Conservation (phyloP, 2,329 filamentous ascomycete species). For the Penicillium freii region DNA sequence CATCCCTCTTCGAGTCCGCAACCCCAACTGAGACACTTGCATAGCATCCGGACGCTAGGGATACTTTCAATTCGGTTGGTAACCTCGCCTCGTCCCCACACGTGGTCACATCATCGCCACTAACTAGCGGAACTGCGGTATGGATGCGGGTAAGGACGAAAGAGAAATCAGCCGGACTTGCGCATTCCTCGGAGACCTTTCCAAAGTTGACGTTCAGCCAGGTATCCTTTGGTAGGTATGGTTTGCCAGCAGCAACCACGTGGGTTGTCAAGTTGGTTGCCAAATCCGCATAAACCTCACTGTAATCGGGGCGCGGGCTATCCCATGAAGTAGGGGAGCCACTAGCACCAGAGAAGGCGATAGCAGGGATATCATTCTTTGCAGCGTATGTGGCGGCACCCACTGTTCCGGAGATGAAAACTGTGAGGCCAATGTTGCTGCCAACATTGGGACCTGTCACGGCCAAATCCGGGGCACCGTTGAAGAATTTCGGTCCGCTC, state of each 20-base stretch:
- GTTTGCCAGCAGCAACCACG: conserved; percentile 56
- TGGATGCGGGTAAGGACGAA: conserved; percentile 65
- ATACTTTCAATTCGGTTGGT: conserved; percentile 59
- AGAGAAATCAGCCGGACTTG: conserved; percentile 54
- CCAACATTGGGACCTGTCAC: conserved; percentile 64
- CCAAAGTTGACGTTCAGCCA: conserved; percentile 72
- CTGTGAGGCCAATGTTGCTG: conserved; percentile 56
- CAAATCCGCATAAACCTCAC: conserved; percentile 63
- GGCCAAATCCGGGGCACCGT: conserved; percentile 59
- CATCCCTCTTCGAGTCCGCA: conserved; percentile 61
- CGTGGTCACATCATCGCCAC: conserved; percentile 52
- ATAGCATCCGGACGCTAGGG: conserved; percentile 55
- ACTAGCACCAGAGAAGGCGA: conserved; percentile 64
- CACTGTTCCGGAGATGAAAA: conserved; percentile 65
- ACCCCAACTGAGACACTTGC: conserved; percentile 63
- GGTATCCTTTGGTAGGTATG: conserved; percentile 60
- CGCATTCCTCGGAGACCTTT: conserved; percentile 51
- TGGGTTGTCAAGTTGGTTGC: conserved; percentile 57
- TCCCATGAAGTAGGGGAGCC: conserved; percentile 56
- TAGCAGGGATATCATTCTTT: conserved; percentile 57
- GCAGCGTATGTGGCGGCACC: conserved; percentile 62
- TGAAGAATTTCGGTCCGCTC: conserved; percentile 56
- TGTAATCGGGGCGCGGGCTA: conserved; percentile 48
- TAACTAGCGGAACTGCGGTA: conserved; percentile 39
- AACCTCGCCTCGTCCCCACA: conserved; percentile 56